A percentile compares a stretch with the other conserved stretches of the same genome.
Conservation (phyloP, 2,329 filamentous ascomycete genomes). For the Salinomyces thailandicus region DNA sequence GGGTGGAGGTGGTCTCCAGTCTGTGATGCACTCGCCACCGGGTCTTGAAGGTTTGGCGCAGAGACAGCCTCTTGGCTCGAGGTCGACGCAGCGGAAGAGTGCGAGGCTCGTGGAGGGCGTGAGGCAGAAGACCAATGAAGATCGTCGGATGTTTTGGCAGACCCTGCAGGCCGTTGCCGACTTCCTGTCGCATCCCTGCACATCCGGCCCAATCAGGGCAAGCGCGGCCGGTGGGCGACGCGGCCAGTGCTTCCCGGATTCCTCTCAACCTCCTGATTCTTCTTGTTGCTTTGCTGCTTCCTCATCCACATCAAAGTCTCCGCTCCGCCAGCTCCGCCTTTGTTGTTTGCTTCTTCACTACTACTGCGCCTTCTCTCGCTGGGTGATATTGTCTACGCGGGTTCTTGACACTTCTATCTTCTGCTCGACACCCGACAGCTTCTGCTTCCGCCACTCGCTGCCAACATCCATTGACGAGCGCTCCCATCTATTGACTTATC, state of each 20-base stretch:
- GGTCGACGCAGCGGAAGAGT: neutral
- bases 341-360: conserved; percentile 9
- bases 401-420: neutral
- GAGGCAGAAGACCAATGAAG: neutral
- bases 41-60: neutral
- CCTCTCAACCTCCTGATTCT: conserved; percentile 9
- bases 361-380: conserved; percentile 15
- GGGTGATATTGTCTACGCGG: conserved; percentile 3
- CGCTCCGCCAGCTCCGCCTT: conserved; percentile 11
- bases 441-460: conserved; percentile 4
- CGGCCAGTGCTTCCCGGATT: conserved; percentile 8
- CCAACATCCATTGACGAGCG: conserved; percentile 7
- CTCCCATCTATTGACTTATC: conserved; percentile 7
- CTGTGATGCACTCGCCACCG: conserved; percentile 2
- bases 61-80: neutral
- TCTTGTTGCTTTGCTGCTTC: conserved; percentile 14
- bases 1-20: too few species aligned
- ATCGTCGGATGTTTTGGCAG: neutral
- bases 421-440: neutral
- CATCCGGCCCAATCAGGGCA: neutral
- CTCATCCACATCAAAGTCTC: conserved; percentile 7
- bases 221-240: conserved; percentile 4
- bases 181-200: neutral
- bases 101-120: neutral
- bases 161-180: neutral